A percentile compares a stretch with the other conserved stretches of the same genome.
phyloP scores from a whole-genome alignment of 345 rosid species.

The Ceriops zippeliana region DNA sequence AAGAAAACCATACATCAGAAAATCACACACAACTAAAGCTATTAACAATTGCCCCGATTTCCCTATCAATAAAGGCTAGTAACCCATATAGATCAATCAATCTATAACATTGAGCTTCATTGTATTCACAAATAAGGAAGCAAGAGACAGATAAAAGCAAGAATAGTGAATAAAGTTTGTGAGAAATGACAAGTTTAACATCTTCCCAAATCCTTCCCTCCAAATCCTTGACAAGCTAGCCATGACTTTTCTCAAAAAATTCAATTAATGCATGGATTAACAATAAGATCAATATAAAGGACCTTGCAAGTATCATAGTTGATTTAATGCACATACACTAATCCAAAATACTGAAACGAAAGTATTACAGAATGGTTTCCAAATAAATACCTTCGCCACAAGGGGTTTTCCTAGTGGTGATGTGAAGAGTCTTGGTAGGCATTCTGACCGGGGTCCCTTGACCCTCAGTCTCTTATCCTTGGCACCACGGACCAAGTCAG shows the following conservation, averaged over 20 bases:
- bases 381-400: constrained; percentile 26
- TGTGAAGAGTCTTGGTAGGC: constrained; percentile 3
- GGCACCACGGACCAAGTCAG: constrained; percentile 6
- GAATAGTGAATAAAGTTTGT: no score
- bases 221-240: no score
- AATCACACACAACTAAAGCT: not conserved
- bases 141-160: no score
- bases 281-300: no score
- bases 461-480: constrained; percentile 11
- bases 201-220: no score
- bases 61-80: not conserved
- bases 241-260: no score
- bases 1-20: not conserved
- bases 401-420: constrained; percentile 22
- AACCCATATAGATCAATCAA: not conserved
- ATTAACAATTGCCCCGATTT: not conserved
- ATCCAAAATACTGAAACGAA: not conserved
- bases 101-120: not conserved
- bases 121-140: not conserved
- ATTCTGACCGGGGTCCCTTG: constrained; percentile 13
- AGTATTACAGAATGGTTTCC: not conserved
- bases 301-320: not conserved
- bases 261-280: no score
- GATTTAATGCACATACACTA: not conserved
- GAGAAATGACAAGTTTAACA: no score